These are phyloP conservation scores for Aspergillus fumigatus DNA, from an alignment of 2,329 filamentous ascomycete genomes.

Conservation along the genomic window DNA sequence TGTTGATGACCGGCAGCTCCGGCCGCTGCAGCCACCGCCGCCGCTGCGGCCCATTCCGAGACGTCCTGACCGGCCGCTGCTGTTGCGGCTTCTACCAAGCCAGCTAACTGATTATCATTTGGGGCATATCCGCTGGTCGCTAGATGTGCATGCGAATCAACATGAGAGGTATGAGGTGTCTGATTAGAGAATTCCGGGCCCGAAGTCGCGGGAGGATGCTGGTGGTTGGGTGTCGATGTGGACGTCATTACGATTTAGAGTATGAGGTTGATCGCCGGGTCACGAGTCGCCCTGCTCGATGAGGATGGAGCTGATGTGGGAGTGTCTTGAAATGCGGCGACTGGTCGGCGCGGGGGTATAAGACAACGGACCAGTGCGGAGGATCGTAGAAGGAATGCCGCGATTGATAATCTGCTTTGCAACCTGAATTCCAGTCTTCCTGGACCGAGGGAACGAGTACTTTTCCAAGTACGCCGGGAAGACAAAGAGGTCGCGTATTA, in stretches of 20 bases:
- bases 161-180: slow-evolving; percentile 20
- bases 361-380: neutral
- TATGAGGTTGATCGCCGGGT: neutral
- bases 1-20: slow-evolving; percentile 41
- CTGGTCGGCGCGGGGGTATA: neutral
- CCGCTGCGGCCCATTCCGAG: slow-evolving; percentile 40
- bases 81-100: slow-evolving; percentile 44
- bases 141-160: slow-evolving; percentile 28
- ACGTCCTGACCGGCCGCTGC: slow-evolving; percentile 40
- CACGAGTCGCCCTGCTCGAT: neutral
- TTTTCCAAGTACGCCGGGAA: neutral
- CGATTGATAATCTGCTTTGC: neutral
- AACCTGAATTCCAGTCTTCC: too few relatives aligned
- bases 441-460: neutral
- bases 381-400: neutral
- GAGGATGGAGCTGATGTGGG: neutral
- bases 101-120: slow-evolving; percentile 42
- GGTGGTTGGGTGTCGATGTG: slow-evolving; percentile 23
- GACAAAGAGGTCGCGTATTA: neutral
- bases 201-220: slow-evolving; percentile 25
- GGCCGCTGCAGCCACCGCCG: slow-evolving; percentile 45
- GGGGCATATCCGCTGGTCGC: slow-evolving; percentile 29
- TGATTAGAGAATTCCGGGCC: slow-evolving; percentile 25
- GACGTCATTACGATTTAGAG: slow-evolving; percentile 23
- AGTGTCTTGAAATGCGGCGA: neutral